phyloP scores from a whole-genome alignment of 179 eudicot genomes.

The Actinidia chinensis region DNA sequence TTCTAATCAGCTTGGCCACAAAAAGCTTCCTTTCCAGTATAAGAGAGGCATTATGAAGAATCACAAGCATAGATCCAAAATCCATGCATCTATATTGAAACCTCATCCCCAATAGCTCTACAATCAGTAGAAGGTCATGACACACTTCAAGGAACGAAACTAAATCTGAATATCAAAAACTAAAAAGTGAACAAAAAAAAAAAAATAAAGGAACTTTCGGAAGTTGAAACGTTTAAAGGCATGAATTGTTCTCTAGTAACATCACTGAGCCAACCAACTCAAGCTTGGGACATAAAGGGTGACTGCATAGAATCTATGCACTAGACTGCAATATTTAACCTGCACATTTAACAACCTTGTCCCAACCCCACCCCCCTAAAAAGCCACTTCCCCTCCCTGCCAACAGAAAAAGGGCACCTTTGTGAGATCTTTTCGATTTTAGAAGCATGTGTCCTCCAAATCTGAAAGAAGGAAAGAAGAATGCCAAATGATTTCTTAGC shows the following conservation, averaged over 20 bases:
- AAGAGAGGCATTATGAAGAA: constrained; percentile 63
- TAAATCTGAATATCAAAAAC: not conserved
- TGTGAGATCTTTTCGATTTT: constrained; percentile 45
- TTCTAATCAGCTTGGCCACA: constrained; percentile 74
- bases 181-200: not conserved
- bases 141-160: not conserved
- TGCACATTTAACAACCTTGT: constrained; percentile 63
- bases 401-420: constrained; percentile 67
- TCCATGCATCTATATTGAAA: constrained; percentile 39
- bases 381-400: constrained; percentile 59
- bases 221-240: not conserved
- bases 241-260: not conserved
- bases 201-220: not conserved
- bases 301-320: not conserved
- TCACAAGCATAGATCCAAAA: constrained; percentile 65
- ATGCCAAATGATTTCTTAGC: not conserved
- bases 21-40: constrained; percentile 62
- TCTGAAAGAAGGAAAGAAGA: constrained; percentile 39
- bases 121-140: constrained; percentile 11
- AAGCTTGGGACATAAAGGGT: not conserved
- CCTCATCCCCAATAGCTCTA: constrained; percentile 51
- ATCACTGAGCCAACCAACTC: constrained; percentile 8
- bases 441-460: constrained; percentile 62
- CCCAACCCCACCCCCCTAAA: constrained; percentile 92
- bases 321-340: constrained; percentile 35